phyloP scores from a whole-genome alignment of 768 basidiomycete genomes.

The Boletus pseudopeckii region DNA sequence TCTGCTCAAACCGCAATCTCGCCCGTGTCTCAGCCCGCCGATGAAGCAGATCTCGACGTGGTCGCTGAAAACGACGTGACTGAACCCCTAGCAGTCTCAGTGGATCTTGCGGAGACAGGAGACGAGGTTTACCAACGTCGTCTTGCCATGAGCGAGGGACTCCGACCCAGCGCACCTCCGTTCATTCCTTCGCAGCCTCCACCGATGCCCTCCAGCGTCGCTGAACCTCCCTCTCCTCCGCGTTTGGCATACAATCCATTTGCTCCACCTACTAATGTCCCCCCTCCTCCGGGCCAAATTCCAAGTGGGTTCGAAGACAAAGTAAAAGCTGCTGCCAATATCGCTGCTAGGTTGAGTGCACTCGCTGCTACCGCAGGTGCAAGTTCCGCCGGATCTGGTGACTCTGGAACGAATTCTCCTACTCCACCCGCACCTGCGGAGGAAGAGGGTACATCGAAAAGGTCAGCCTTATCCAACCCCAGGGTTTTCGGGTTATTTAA shows the following conservation, averaged over 20 bases:
- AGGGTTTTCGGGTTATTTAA: not conserved
- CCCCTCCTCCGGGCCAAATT: constrained; percentile 52
- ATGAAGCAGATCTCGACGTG: constrained; percentile 20
- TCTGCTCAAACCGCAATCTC: constrained; percentile 17
- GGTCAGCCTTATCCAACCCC: constrained; percentile 2
- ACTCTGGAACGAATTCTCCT: constrained; percentile 23
- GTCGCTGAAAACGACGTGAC: not conserved
- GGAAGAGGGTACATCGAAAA: constrained; percentile 26
- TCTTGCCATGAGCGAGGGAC: constrained; percentile 50
- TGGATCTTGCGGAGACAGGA: constrained; percentile 43
- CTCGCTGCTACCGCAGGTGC: constrained; percentile 38
- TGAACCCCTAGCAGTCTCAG: not conserved
- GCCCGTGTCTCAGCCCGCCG: constrained; percentile 21
- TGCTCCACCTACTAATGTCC: constrained; percentile 57
- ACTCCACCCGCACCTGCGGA: constrained; percentile 30
- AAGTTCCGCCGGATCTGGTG: constrained; percentile 22
- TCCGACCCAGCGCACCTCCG: constrained; percentile 28
- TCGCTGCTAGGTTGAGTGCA: constrained; percentile 71
- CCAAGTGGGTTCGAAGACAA: constrained; percentile 56
- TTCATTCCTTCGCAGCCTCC: constrained; percentile 26
- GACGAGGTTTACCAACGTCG: constrained; percentile 69
- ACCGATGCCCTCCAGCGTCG: constrained; percentile 18
- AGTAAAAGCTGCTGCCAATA: constrained; percentile 74
- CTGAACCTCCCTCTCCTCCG: constrained; percentile 43
- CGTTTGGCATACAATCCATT: constrained; percentile 68